A percentile compares a stretch with the other conserved stretches of the same genome.
Evolutionary conservation across 1,284 basidiomycete genomes (phyloP).

Genomic region (Ceratobasidium sp.): DNA sequence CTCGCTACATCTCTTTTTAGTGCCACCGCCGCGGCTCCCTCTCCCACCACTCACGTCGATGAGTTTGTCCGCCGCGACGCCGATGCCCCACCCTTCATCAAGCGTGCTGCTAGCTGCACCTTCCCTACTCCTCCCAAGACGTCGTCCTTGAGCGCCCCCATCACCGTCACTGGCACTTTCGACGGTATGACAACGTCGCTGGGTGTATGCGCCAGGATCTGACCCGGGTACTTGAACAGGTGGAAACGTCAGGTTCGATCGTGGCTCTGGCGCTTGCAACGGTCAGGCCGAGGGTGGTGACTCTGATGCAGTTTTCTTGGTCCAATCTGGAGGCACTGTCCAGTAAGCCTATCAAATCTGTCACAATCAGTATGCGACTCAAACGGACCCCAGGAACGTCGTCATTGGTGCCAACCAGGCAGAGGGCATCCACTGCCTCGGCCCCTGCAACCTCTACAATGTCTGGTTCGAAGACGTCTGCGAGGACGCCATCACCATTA

Average conservation of each 20-base stretch:
- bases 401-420: constrained; percentile 61
- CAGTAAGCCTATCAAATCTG: constrained; percentile 13
- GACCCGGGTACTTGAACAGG: neutral
- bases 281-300: constrained; percentile 47
- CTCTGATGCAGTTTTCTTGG: constrained; percentile 43
- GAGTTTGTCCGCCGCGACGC: constrained; percentile 44
- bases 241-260: constrained; percentile 42
- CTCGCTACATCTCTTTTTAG: constrained; percentile 17
- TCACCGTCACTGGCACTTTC: constrained; percentile 40
- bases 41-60: constrained; percentile 36
- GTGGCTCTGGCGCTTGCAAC: constrained; percentile 45
- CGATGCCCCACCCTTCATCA: constrained; percentile 33
- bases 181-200: constrained; percentile 8
- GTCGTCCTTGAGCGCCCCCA: constrained; percentile 30
- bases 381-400: constrained; percentile 54
- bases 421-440: constrained; percentile 55
- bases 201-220: neutral
- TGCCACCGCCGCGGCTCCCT: constrained; percentile 23
- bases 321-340: constrained; percentile 59
- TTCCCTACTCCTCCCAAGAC: constrained; percentile 43
- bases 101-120: constrained; percentile 41
- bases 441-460: constrained; percentile 60
- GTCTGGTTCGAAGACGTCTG: constrained; percentile 49
- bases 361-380: neutral
- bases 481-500: constrained; percentile 48